Evolutionary conservation across 2,329 filamentous ascomycete species (phyloP).

Genomic region (Aspergillus intermedius): DNA sequence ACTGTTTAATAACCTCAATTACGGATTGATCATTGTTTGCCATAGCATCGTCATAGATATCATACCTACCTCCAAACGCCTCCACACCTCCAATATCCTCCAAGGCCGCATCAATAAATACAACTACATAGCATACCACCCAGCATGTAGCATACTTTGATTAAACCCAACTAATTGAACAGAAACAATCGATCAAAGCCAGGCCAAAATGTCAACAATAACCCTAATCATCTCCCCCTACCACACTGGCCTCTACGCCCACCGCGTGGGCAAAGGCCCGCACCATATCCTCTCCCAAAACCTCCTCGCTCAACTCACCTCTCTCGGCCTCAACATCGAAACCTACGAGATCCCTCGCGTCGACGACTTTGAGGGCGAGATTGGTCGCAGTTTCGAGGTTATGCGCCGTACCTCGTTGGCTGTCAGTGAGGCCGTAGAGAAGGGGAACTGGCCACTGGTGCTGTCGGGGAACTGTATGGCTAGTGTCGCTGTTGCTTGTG

Average conservation of each 20-base stretch:
- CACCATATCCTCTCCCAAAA: slow-evolving; percentile 24
- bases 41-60: not conserved
- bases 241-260: slow-evolving; percentile 33
- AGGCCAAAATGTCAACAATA: slow-evolving; percentile 8
- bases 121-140: too few relatives aligned
- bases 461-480: slow-evolving; percentile 37
- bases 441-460: slow-evolving; percentile 32
- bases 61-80: too few relatives aligned
- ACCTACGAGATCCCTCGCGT: slow-evolving; percentile 23
- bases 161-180: too few relatives aligned
- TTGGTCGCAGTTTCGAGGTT: slow-evolving; percentile 35
- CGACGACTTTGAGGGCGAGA: slow-evolving; percentile 36
- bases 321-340: slow-evolving; percentile 16
- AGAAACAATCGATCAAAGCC: not conserved
- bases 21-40: slow-evolving; percentile 3
- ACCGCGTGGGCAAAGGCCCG: slow-evolving; percentile 35
- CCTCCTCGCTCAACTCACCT: slow-evolving; percentile 21
- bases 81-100: too few relatives aligned
- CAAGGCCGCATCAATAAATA: too few relatives aligned
- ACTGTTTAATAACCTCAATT: not conserved
- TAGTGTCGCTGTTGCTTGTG: slow-evolving; percentile 32
- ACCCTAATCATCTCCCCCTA: slow-evolving; percentile 36
- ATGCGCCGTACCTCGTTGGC: slow-evolving; percentile 31
- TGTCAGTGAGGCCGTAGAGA: slow-evolving; percentile 21
- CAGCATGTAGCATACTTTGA: not conserved